Conservation (phyloP, 2,329 filamentous ascomycete species). For the Grosmannia huntii region DNA sequence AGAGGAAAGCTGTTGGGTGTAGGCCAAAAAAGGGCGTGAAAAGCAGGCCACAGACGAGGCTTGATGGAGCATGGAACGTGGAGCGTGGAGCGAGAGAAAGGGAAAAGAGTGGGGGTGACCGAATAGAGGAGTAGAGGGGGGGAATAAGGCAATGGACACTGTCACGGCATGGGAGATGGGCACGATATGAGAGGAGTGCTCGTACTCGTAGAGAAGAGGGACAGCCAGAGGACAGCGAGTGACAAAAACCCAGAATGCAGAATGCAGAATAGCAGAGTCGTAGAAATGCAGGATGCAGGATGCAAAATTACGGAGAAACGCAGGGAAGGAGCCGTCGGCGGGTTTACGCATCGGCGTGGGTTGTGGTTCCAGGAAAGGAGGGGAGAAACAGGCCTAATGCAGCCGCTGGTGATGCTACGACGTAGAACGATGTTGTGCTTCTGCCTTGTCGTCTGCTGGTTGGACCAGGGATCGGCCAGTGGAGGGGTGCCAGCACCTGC, state of each 20-base stretch:
- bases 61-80: not conserved
- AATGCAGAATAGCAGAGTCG: not conserved
- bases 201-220: not conserved
- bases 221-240: not conserved
- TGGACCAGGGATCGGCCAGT: not conserved
- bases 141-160: not conserved
- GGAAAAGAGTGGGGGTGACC: not conserved
- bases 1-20: not conserved
- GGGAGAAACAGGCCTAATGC: not conserved
- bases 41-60: not conserved
- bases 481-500: not conserved
- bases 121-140: not conserved
- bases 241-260: not conserved
- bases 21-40: not conserved
- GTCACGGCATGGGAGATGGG: not conserved
- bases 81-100: not conserved
- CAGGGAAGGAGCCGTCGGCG: not conserved
- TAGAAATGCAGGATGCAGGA: not conserved
- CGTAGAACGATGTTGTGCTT: slow-evolving; percentile 3
- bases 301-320: not conserved
- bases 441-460: not conserved
- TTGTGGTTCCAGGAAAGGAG: not conserved
- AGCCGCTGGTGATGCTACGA: not conserved
- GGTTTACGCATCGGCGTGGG: not conserved
- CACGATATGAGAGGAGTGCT: not conserved